A percentile compares a stretch with the other conserved stretches of the same genome.
phyloP scores from a whole-genome alignment of 2,329 filamentous ascomycete genomes.

The Calonectria henricotiae region DNA sequence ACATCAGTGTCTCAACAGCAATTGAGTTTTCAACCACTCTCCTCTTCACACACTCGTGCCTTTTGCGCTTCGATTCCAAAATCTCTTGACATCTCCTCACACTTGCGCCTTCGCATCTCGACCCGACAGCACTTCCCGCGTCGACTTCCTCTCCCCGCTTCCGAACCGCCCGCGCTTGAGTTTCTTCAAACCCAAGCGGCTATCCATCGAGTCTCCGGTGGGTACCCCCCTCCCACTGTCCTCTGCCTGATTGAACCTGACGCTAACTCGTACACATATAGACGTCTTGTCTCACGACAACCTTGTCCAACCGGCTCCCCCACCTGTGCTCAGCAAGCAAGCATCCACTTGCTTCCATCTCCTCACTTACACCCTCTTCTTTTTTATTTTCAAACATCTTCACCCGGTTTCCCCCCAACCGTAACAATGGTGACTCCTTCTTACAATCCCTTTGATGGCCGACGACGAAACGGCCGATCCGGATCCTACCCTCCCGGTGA shows the following conservation, averaged over 20 bases:
- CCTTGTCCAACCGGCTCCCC: slow-evolving; percentile 11
- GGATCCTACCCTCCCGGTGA: slow-evolving; percentile 44
- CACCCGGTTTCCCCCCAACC: not conserved
- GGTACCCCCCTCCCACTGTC: not conserved
- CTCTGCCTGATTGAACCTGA: not conserved
- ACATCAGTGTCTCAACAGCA: not conserved
- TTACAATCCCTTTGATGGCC: slow-evolving; percentile 45
- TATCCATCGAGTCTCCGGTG: slow-evolving; percentile 16
- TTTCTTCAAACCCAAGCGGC: slow-evolving; percentile 11
- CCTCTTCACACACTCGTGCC: slow-evolving; percentile 26
- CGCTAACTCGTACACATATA: slow-evolving; percentile 15
- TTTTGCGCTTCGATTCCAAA: not conserved
- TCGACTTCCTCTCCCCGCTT: not conserved
- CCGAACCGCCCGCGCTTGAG: slow-evolving; percentile 16
- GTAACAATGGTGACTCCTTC: slow-evolving; percentile 46
- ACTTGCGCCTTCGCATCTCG: not conserved
- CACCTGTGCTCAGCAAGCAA: slow-evolving; percentile 12
- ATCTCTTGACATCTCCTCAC: not conserved
- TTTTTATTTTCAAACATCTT: not conserved
- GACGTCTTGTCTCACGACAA: slow-evolving; percentile 16
- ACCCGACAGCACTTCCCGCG: not conserved
- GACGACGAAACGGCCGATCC: slow-evolving; percentile 42
- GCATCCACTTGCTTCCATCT: not conserved
- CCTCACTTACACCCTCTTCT: not conserved
- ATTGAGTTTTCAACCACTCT: not conserved